Conservation (phyloP, 2,329 filamentous ascomycete species). For the Pochonia chlamydosporia region DNA sequence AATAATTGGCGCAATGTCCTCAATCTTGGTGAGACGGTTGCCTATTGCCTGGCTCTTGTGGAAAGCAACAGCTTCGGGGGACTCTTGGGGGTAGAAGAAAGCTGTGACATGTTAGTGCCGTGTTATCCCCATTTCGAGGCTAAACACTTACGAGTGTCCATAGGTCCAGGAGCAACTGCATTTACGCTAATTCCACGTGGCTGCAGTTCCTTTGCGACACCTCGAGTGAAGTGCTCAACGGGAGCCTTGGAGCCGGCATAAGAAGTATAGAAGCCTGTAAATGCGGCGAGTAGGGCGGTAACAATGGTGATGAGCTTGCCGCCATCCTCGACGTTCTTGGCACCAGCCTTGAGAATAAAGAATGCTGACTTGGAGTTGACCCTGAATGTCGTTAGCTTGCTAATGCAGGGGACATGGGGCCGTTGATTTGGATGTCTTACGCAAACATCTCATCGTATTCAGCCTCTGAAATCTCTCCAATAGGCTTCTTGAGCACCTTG, state of each 20-base stretch:
- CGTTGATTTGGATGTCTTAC: too few relatives aligned
- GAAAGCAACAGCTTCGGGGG: slow-evolving; percentile 34
- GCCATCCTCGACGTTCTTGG: slow-evolving; percentile 34
- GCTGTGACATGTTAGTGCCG: slow-evolving; percentile 23
- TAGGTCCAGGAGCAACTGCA: slow-evolving; percentile 29
- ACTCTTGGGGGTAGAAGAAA: slow-evolving; percentile 39
- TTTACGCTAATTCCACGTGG: slow-evolving; percentile 27
- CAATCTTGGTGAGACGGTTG: slow-evolving; percentile 32
- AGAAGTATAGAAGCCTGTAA: slow-evolving; percentile 37
- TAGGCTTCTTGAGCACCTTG: too few relatives aligned
- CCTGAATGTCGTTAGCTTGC: too few relatives aligned
- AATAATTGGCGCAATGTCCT: slow-evolving; percentile 39
- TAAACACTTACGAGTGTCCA: slow-evolving; percentile 34
- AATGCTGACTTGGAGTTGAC: slow-evolving; percentile 39
- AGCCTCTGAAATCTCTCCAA: too few relatives aligned
- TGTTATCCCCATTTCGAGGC: too few relatives aligned
- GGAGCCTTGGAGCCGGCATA: slow-evolving; percentile 38
- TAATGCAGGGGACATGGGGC: too few relatives aligned
- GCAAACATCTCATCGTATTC: too few relatives aligned
- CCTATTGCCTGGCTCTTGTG: slow-evolving; percentile 38
- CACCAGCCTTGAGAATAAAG: slow-evolving; percentile 37
- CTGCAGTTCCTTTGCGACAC: slow-evolving; percentile 28
- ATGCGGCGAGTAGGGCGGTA: slow-evolving; percentile 38
- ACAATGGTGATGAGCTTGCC: slow-evolving; percentile 42
- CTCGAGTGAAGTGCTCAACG: slow-evolving; percentile 33